Evolutionary conservation across 805 yeast species (phyloP).

Genomic region (Candida takata): DNA sequence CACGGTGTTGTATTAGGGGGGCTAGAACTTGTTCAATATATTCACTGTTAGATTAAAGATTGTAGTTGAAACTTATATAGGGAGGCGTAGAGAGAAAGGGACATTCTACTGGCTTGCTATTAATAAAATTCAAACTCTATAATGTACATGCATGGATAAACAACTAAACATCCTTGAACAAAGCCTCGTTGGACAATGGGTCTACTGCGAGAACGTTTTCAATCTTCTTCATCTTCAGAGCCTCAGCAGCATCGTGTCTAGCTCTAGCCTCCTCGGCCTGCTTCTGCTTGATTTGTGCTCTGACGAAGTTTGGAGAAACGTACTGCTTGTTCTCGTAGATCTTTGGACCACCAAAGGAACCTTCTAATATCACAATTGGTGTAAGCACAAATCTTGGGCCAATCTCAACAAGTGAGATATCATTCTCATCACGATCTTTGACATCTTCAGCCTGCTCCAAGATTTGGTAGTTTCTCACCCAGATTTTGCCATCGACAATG

Average conservation of each 20-base stretch:
- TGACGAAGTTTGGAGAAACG: conserved; percentile 90
- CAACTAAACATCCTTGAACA: conserved; percentile 50
- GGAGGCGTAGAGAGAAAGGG: too few relatives aligned
- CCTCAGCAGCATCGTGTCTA: conserved; percentile 73
- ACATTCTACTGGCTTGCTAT: too few relatives aligned
- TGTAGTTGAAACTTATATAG: too few relatives aligned
- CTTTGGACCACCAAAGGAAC: conserved; percentile 96
- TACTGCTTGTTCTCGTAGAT: conserved; percentile 95
- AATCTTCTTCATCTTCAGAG: conserved; percentile 69
- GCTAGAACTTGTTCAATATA: neutral
- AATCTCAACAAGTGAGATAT: conserved; percentile 80
- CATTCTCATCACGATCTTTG: conserved; percentile 45
- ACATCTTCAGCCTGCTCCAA: conserved; percentile 54
- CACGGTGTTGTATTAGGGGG: too few relatives aligned
- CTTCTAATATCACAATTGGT: conserved; percentile 84
- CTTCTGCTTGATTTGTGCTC: conserved; percentile 79
- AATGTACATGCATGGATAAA: neutral
- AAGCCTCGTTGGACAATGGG: conserved; percentile 71
- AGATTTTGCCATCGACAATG: conserved; percentile 85
- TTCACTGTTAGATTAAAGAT: conserved; percentile 3
- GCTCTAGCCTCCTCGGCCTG: conserved; percentile 72
- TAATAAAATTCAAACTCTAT: too few relatives aligned
- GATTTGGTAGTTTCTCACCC: conserved; percentile 95
- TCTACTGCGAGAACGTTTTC: conserved; percentile 69
- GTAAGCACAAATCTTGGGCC: conserved; percentile 97